Base-by-base conservation (phyloP, 305 asterid genomes). In the Solanum hybrid region DNA sequence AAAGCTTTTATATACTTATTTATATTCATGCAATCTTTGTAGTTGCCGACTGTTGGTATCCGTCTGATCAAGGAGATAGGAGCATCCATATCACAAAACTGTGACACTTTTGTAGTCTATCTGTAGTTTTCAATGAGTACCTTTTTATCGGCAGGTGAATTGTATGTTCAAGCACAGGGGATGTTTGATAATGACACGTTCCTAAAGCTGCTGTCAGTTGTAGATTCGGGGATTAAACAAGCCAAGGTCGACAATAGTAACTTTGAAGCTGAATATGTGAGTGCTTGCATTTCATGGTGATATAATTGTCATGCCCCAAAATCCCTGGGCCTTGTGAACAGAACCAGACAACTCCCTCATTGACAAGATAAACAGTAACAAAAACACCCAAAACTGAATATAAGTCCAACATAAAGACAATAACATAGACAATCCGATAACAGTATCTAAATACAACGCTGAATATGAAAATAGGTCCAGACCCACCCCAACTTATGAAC, bases 191-290 rank as follows among this genome's bases (percentile, higher is more conserved):
- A 87, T 84, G 95, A 87, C 90, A 94, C 97, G 97, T 97, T 94
- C 91, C 89, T 90, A 76, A 93, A 94, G 94, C 88, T 97, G 95
- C 93, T 97, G 90, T 88, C 91, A 92, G 94, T 97, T 86, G 90
- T 97, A 80, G 95, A 95, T 93, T 91, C 96, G 81, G 96, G 95
- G 89, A 93, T 96, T 79, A 93, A 92, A 89, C 98, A 95, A 89
- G 93, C 95, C 92, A 93, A 91, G 94, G 90, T 92, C 89, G 64
- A 92, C 89, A 92, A 92, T 92, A 94, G 89, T 90, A 97, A 92
- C 90, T 95, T 94, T 77, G 99, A 97, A 93, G 98, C 97, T 91
- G 99, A 97, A 93, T 97, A 92, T 92, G 99, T 97, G 93, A 93
- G 94, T 94, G 73, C 75, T 85, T 88, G 89, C 72, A 92, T 86